These are phyloP conservation scores for Cunninghamia lanceolata DNA, from an alignment of 75 land plant genomes.

Conservation along the genomic window DNA sequence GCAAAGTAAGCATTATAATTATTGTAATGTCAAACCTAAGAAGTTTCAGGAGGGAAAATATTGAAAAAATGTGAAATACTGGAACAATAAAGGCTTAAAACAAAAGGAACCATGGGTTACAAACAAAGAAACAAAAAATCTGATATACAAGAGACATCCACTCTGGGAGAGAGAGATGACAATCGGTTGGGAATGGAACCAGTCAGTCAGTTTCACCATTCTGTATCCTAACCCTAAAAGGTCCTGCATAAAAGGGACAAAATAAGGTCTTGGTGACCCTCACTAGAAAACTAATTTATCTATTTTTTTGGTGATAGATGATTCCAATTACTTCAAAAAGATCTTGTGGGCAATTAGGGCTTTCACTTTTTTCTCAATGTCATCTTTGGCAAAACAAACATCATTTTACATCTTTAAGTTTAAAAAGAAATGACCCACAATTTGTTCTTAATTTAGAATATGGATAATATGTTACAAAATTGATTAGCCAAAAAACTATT, in stretches of 20 bases:
- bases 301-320: neutral
- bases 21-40: neutral
- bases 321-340: neutral
- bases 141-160: neutral
- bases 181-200: neutral
- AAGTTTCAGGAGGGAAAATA: neutral
- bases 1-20: conserved; percentile 4
- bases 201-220: neutral
- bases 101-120: neutral
- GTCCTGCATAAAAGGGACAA: neutral
- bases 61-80: neutral
- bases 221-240: neutral
- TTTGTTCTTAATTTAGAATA: neutral
- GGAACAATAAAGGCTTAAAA: neutral
- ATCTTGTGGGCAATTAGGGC: neutral
- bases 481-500: neutral
- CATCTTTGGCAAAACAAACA: neutral
- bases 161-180: neutral
- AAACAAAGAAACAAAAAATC: neutral
- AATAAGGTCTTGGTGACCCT: neutral
- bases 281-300: neutral
- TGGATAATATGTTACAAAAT: neutral
- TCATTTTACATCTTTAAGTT: neutral
- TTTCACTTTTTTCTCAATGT: neutral
- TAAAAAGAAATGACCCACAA: neutral